Percentiles rank a stretch among this genome's conserved stretches.
Evolutionary conservation across 495 filamentous ascomycete genomes (phyloP).

Genomic region (Bacidia rubella): DNA sequence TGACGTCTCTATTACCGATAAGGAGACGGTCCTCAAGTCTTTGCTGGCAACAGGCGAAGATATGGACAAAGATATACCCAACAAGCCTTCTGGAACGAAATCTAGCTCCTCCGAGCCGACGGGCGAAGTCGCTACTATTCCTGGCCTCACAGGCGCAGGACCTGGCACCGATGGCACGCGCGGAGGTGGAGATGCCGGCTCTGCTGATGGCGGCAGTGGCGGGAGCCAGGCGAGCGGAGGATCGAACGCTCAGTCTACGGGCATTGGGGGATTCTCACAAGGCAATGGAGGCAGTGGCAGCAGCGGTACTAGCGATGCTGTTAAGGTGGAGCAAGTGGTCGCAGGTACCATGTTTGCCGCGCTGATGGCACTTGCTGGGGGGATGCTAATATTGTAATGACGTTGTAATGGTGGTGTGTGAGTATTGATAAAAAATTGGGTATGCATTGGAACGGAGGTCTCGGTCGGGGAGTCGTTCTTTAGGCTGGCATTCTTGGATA

Average conservation of each 20-base stretch:
- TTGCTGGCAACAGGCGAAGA: constrained; percentile 65
- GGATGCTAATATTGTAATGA: constrained; percentile 36
- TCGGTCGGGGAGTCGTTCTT: not conserved
- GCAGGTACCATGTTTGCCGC: constrained; percentile 43
- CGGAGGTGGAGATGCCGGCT: constrained; percentile 9
- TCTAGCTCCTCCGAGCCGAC: constrained; percentile 16
- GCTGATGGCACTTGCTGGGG: constrained; percentile 37
- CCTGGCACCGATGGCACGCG: constrained; percentile 22
- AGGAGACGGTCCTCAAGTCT: constrained; percentile 64
- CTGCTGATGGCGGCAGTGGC: constrained; percentile 4
- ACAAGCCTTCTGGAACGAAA: constrained; percentile 13
- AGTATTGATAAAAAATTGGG: not conserved
- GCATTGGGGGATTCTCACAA: constrained; percentile 21
- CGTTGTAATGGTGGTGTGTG: too few species aligned
- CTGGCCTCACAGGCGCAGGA: constrained; percentile 28
- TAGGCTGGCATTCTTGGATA: not conserved
- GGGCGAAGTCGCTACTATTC: constrained; percentile 26
- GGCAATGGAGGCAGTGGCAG: constrained; percentile 18
- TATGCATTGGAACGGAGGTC: not conserved
- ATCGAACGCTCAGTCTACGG: constrained; percentile 16
- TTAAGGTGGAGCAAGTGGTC: constrained; percentile 32
- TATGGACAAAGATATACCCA: constrained; percentile 38
- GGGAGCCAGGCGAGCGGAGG: constrained; percentile 16
- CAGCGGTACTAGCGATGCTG: constrained; percentile 22
- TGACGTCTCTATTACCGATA: constrained; percentile 61